Evolutionary conservation across 78 protist genomes (phyloP).

Genomic region (Dictyostelium brefeldianum): DNA sequence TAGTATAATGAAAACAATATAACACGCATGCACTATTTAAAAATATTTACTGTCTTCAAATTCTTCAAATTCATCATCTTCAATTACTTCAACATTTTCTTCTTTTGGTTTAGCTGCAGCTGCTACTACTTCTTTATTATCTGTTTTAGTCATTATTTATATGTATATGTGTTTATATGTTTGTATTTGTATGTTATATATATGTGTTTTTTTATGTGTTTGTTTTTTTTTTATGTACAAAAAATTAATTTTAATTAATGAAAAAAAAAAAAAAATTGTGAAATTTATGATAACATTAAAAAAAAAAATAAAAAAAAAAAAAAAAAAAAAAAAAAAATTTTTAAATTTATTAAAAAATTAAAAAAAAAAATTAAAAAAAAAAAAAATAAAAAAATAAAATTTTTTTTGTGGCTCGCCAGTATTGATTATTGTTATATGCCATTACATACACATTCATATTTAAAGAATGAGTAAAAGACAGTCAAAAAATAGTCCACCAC

Average conservation of each 20-base stretch:
- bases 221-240: not conserved
- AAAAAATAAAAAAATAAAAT: not conserved
- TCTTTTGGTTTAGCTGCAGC: conserved; percentile 35
- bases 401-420: no score
- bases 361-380: not conserved
- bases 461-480: conserved; percentile 11
- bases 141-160: conserved; percentile 29
- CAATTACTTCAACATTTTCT: conserved; percentile 60
- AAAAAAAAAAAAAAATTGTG: conserved; percentile 3
- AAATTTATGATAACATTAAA: no score
- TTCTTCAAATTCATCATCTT: conserved; percentile 86
- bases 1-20: no score
- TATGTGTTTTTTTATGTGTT: not conserved
- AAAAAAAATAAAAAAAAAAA: no score
- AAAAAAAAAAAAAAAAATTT: no score
- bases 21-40: no score
- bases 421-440: no score
- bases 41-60: conserved; percentile 79
- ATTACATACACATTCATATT: no score
- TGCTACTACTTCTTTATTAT: not conserved
- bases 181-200: not conserved
- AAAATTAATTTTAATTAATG: not conserved
- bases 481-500: not conserved
- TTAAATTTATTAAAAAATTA: no score
- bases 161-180: not conserved